Conservation (phyloP, 73 alveolate species). For the Stentor coeruleus region DNA sequence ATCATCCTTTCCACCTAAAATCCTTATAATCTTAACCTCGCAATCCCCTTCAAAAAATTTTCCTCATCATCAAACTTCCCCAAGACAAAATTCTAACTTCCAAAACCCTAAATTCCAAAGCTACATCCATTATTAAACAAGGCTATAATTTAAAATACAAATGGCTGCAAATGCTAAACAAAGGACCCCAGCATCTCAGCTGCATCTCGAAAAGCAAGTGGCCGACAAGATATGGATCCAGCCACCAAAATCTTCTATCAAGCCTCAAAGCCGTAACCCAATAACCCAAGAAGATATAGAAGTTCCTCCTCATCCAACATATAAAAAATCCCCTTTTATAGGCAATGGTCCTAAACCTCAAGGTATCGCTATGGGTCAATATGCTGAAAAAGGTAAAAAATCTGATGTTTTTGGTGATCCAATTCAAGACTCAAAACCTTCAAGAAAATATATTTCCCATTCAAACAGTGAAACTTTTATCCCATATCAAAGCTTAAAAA, state of each 20-base stretch:
- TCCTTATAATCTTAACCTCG: too few species aligned
- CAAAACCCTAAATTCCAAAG: too few species aligned
- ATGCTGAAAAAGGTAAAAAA: not conserved
- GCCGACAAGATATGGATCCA: not conserved
- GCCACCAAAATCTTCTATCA: not conserved
- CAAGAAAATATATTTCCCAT: not conserved
- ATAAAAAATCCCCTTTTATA: not conserved
- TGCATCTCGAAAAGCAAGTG: not conserved
- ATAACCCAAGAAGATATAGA: not conserved
- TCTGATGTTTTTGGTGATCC: not conserved
- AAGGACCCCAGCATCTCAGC: not conserved
- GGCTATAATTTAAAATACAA: too few species aligned
- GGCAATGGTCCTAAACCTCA: not conserved
- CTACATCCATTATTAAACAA: too few species aligned
- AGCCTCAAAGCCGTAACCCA: not conserved
- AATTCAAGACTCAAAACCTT: not conserved
- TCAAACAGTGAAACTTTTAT: conserved; percentile 11
- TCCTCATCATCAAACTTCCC: too few species aligned
- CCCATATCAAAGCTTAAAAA: not conserved
- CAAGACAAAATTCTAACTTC: too few species aligned
- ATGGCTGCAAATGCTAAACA: too few species aligned
- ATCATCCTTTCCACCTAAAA: too few species aligned
- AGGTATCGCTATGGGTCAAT: conserved; percentile 8
- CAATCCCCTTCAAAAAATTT: too few species aligned
- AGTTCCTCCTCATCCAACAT: too few species aligned